Evolutionary conservation across 495 filamentous ascomycete genomes (phyloP), one percentile per base, ranked within the genome.

Genomic region (Penicillium cosmopolitanum): DNA sequence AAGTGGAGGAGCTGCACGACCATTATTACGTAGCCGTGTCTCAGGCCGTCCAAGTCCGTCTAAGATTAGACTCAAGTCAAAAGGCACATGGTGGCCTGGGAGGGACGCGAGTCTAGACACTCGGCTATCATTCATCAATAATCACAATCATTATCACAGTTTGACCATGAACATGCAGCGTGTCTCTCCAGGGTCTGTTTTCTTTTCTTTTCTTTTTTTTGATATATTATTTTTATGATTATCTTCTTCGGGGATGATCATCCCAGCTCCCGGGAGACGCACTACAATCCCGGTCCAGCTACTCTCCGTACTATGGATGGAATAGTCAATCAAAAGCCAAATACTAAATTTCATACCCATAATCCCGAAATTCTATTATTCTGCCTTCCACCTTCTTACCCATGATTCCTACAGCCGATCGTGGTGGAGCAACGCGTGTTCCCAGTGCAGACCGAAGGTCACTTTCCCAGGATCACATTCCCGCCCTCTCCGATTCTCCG

Each of bases 381-480:
- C 55, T 58, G 60, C 60, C 56, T 55, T 38, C 7, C 11, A 4
- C 21, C 23, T 25, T 19, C 19, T 23, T 5, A 28, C 19, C 19
- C 19, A 23, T 13, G 46, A 48, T 48, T 23, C 21, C 46, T 10
- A 48, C 56, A 40, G 48, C 43, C 55, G n/a, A 44, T 23, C 35
- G 28, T 55, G 40, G 65, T 67, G 65, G 62, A 67, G 62, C 50
- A 54, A 67, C 61, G 65, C 61, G 62, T 64, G 51, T 51, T 51
- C 28, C 28, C 46, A 38, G 36, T 38, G 36, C 36, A 38, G 36
- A 38, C 36, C 12, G 36, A 38, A 55, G 47, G 31, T n/a, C 18
- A 42, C 38, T 19, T 18, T 19, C 43, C 51, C 19, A 57, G 47
- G 58, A 59, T 65, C 59, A 65, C 63, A 63, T 61, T 66, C 53